A percentile compares a stretch with the other conserved stretches of the same genome.
phyloP scores from a whole-genome alignment of 306 rosid genomes.

The Senna tora region DNA sequence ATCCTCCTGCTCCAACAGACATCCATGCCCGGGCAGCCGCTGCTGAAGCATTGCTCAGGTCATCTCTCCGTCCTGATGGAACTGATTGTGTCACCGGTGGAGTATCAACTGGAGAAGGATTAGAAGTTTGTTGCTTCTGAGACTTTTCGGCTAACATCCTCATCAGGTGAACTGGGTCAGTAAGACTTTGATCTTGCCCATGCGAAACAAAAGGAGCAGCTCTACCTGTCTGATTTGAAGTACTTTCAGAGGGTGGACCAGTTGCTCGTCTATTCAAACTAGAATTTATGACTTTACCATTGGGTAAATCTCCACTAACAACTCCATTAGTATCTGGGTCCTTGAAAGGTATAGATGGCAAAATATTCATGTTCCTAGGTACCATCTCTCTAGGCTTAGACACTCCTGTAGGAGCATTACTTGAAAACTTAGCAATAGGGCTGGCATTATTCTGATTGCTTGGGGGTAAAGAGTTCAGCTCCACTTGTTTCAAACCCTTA shows the following conservation, averaged over 20 bases:
- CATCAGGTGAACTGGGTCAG: constrained; percentile 87
- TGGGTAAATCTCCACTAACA: constrained; percentile 61
- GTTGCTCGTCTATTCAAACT: constrained; percentile 52
- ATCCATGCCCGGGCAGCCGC: constrained; percentile 99
- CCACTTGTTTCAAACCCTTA: constrained; percentile 67
- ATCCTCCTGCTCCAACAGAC: constrained; percentile 92
- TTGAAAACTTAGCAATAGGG: constrained; percentile 56
- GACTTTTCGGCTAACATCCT: constrained; percentile 70
- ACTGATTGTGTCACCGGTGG: constrained; percentile 54
- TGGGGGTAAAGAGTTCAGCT: constrained; percentile 71
- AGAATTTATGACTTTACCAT: constrained; percentile 61
- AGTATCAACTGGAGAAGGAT: constrained; percentile 63
- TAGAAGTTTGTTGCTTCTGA: constrained; percentile 71
- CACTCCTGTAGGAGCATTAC: constrained; percentile 53
- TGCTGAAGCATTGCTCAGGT: constrained; percentile 73
- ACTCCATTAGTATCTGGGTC: constrained; percentile 62
- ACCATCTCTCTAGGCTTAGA: constrained; percentile 65
- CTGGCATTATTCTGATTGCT: constrained; percentile 56
- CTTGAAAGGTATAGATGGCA: constrained; percentile 60
- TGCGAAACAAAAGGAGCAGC: constrained; percentile 55
- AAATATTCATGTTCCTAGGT: constrained; percentile 53
- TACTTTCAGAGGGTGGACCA: constrained; percentile 59
- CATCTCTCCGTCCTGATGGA: constrained; percentile 63
- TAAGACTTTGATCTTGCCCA: constrained; percentile 67
- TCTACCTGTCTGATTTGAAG: constrained; percentile 59